Conservation (phyloP, 2,329 filamentous ascomycete genomes). For the Sporothrix pallida region DNA sequence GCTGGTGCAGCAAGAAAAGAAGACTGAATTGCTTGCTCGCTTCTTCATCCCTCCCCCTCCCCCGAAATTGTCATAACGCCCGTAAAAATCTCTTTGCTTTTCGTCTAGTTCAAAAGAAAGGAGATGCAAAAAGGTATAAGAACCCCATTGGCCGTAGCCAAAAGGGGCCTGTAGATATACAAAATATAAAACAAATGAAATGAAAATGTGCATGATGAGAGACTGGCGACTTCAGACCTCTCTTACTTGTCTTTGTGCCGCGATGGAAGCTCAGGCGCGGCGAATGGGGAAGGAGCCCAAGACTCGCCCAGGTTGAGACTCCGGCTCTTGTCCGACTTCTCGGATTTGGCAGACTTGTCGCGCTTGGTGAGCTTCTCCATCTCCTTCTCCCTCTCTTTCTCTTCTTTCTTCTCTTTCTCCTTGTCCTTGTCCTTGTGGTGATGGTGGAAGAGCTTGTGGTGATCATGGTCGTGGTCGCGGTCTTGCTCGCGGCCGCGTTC, state of each 20-base stretch:
- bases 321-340: slow-evolving; percentile 33
- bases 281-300: slow-evolving; percentile 30
- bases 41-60: not conserved
- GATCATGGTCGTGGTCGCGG: slow-evolving; percentile 33
- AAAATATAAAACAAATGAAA: not conserved
- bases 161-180: not conserved
- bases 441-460: slow-evolving; percentile 6
- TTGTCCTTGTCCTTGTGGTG: slow-evolving; percentile 28
- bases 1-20: not conserved
- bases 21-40: not conserved
- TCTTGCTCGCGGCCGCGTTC: slow-evolving; percentile 25
- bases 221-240: not conserved
- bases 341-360: slow-evolving; percentile 25
- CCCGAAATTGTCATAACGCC: not conserved
- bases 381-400: slow-evolving; percentile 1
- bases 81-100: slow-evolving; percentile 9
- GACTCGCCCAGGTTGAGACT: slow-evolving; percentile 35
- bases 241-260: slow-evolving; percentile 9
- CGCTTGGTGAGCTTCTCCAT: slow-evolving; percentile 23
- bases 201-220: not conserved
- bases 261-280: not conserved
- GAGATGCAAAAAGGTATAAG: slow-evolving; percentile 2
- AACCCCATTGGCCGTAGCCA: not conserved
- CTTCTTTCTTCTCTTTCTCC: not conserved
- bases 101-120: not conserved